Evolutionary conservation across 805 yeast species (phyloP).

Genomic region (Starmerella sp.): DNA sequence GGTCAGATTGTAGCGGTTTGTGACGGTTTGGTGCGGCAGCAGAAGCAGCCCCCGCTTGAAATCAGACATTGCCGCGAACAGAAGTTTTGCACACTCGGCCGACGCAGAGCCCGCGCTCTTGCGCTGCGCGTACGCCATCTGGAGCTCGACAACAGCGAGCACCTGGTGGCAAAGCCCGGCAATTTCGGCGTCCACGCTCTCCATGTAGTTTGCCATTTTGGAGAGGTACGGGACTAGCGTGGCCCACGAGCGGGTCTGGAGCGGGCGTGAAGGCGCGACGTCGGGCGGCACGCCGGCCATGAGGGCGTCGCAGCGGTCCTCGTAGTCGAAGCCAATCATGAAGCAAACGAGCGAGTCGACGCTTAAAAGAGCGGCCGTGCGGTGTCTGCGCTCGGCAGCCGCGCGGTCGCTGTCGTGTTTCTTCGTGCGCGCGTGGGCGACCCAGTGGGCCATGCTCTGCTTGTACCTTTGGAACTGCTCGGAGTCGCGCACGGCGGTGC

Average conservation of each 20-base stretch:
- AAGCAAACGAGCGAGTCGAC: constrained; percentile 34
- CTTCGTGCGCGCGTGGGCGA: constrained; percentile 29
- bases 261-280: neutral
- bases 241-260: constrained; percentile 26
- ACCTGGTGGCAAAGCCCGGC: constrained; percentile 27
- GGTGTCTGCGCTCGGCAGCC: constrained; percentile 22
- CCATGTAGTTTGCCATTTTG: constrained; percentile 23
- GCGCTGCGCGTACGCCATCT: constrained; percentile 17
- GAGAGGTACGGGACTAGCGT: constrained; percentile 29
- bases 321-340: constrained; percentile 32
- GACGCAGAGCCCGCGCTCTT: neutral
- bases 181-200: constrained; percentile 21
- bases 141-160: constrained; percentile 26
- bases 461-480: constrained; percentile 2
- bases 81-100: constrained; percentile 8
- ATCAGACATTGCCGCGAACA: constrained; percentile 20
- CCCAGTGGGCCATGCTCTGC: constrained; percentile 30
- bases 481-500: neutral
- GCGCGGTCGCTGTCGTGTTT: constrained; percentile 34
- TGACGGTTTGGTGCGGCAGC: constrained; percentile 20
- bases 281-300: constrained; percentile 14
- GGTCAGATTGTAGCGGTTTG: constrained; percentile 18
- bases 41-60: constrained; percentile 25
- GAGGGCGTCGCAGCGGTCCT: constrained; percentile 29
- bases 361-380: constrained; percentile 29